Base-by-base conservation (phyloP, 805 yeast genomes). In the Kluyveromyces wickerhamii region DNA sequence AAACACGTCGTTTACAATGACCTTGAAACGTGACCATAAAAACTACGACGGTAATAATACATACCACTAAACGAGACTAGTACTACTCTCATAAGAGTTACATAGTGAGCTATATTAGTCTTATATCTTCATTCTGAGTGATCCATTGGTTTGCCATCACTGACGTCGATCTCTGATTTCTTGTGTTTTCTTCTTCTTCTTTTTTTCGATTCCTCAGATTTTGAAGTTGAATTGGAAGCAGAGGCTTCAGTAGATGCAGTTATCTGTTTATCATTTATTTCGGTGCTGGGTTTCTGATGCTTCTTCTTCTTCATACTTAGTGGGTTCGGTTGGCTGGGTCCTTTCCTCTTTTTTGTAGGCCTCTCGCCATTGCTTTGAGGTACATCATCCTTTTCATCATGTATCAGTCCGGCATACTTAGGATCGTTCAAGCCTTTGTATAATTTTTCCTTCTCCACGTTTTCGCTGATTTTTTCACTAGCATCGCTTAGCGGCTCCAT, bases 401-500 rank as follows among this genome's bases (percentile, higher is more conserved):
- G 48, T 10, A 55, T 45, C n/a, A 66, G 54, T 3, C 81, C 79
- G 0, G 72, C 75, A 36, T 46, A 44, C 42, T 64, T 67, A 5
- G 69, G 62, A 47, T 77, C 79, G 52, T 92, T 89, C 54, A 92
- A 69, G 0, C 97, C 97, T 16, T 70, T 72, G 3, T 73, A 73
- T 34, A 92, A 65, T 50, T 92, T 92, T 29, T 68, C 65, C 1
- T 62, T 54, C 58, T 92, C 98, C 26, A 69, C 63, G 19, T 58
- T 47, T 29, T 51, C 51, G 36, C 76, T 74, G 11, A 68, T 65
- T 29, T 52, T 56, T 9, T 65, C 66, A 27, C 89, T 80, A 5
- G 84, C 83, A 24, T 70, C 71, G 34, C 95, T 82, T 45, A 87
- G 63, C 6, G 96, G 96, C 59, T 92, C 98, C 92, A 92, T 77